Evolutionary conservation across 495 filamentous ascomycete genomes (phyloP).

Genomic region (Hypoxylon fuscum): DNA sequence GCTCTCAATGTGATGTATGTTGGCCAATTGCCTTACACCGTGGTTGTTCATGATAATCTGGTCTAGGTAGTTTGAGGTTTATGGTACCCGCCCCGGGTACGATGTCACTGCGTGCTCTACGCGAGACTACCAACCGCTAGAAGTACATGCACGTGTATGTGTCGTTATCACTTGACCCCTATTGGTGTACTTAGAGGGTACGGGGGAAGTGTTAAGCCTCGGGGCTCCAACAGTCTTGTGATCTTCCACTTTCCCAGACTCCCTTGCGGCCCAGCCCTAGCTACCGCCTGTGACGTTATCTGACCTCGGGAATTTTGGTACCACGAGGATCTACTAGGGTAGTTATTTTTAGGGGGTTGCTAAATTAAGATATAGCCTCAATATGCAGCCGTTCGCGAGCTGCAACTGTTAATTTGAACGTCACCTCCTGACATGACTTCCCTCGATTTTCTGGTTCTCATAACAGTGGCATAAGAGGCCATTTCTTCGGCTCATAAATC

Average conservation of each 20-base stretch:
- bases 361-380: constrained; percentile 47
- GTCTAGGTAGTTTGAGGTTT: constrained; percentile 1
- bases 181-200: constrained; percentile 30
- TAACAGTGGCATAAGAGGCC: constrained; percentile 2
- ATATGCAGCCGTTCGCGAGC: constrained; percentile 38
- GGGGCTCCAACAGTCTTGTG: constrained; percentile 23
- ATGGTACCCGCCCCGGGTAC: constrained; percentile 8
- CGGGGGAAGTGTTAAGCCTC: constrained; percentile 19
- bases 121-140: constrained; percentile 22
- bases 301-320: constrained; percentile 22
- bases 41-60: constrained; percentile 3
- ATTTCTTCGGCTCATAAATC: constrained; percentile 12
- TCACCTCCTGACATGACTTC: constrained; percentile 30
- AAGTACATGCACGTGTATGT: constrained; percentile 29
- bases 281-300: constrained; percentile 22
- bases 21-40: constrained; percentile 1
- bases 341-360: constrained; percentile 41
- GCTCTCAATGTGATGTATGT: neutral
- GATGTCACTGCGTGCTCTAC: constrained; percentile 7
- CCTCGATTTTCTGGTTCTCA: constrained; percentile 1
- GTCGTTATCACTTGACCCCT: constrained; percentile 27
- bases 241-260: constrained; percentile 17
- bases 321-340: constrained; percentile 26
- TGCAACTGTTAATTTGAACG: constrained; percentile 42
- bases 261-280: constrained; percentile 29